Percentiles rank a stretch among this genome's conserved stretches.
Conservation (phyloP, 1,139 yeast genomes). For the Suhomyces chickasaworum region DNA sequence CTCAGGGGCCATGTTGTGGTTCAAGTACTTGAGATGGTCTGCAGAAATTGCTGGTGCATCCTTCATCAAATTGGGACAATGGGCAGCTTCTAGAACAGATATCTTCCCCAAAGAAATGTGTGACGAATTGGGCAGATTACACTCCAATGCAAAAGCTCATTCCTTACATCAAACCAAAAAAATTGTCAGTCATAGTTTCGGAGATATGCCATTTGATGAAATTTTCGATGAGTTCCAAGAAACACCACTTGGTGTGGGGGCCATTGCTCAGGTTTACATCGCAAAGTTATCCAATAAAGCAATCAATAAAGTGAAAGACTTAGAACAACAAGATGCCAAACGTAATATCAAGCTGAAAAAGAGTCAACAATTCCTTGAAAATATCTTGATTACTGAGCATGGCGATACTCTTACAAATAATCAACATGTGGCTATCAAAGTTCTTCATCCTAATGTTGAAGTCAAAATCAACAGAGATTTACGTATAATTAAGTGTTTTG, state of each 20-base stretch:
- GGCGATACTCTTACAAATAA: constrained; percentile 40
- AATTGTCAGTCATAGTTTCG: constrained; percentile 63
- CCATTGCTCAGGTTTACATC: constrained; percentile 92
- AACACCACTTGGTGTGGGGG: constrained; percentile 89
- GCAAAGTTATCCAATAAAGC: constrained; percentile 62
- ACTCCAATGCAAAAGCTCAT: constrained; percentile 83
- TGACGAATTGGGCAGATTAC: constrained; percentile 71
- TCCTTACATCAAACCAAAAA: constrained; percentile 59
- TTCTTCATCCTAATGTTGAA: constrained; percentile 85
- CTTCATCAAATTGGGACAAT: constrained; percentile 92
- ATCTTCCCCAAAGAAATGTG: constrained; percentile 83
- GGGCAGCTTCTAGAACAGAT: constrained; percentile 99
- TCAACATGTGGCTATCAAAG: constrained; percentile 83
- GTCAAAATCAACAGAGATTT: constrained; percentile 75
- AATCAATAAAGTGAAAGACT: constrained; percentile 36
- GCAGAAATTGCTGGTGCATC: constrained; percentile 92
- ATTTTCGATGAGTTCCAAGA: constrained; percentile 79
- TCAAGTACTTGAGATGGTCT: constrained; percentile 59
- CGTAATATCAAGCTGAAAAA: constrained; percentile 10
- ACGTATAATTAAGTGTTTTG: constrained; percentile 80
- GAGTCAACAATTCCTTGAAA: constrained; percentile 32
- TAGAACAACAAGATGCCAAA: constrained; percentile 24
- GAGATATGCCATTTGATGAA: constrained; percentile 63
- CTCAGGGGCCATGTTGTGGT: constrained; percentile 75
- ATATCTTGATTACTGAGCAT: constrained; percentile 43